Evolutionary conservation across 1,139 yeast species (phyloP).

Genomic region (Debaryomyces nepalensis): DNA sequence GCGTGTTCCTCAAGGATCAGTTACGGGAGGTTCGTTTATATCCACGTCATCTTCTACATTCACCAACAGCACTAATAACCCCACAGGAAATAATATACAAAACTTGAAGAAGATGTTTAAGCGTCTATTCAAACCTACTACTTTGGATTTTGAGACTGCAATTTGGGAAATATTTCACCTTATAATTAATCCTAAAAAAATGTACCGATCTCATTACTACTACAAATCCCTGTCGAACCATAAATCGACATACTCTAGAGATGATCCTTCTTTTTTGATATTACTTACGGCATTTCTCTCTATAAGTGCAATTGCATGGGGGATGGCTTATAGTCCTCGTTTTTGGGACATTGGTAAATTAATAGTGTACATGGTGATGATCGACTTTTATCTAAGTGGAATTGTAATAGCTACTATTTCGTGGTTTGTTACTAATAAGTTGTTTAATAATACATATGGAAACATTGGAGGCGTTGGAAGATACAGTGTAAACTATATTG

Average conservation of each 20-base stretch:
- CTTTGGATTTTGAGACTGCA: constrained; percentile 90
- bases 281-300: constrained; percentile 66
- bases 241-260: constrained; percentile 68
- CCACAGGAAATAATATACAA: constrained; percentile 17
- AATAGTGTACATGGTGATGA: constrained; percentile 80
- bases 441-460: constrained; percentile 54
- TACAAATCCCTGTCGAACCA: constrained; percentile 49
- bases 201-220: constrained; percentile 80
- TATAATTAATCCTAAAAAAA: constrained; percentile 75
- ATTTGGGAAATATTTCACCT: constrained; percentile 86
- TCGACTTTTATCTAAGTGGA: constrained; percentile 80
- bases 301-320: constrained; percentile 88
- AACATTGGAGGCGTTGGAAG: constrained; percentile 27
- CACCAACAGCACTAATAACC: constrained; percentile 13
- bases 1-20: constrained; percentile 24
- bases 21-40: constrained; percentile 27
- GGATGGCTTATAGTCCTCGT: constrained; percentile 75
- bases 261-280: constrained; percentile 87
- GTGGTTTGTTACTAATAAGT: constrained; percentile 72
- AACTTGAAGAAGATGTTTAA: constrained; percentile 35
- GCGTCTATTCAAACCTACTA: constrained; percentile 69
- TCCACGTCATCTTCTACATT: constrained; percentile 24
- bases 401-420: constrained; percentile 67
- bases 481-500: constrained; percentile 60
- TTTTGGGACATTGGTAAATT: constrained; percentile 62